Percentiles rank a stretch among this genome's conserved stretches.
Evolutionary conservation across 768 basidiomycete genomes (phyloP).

Genomic region (Xerocomus potaroensis): DNA sequence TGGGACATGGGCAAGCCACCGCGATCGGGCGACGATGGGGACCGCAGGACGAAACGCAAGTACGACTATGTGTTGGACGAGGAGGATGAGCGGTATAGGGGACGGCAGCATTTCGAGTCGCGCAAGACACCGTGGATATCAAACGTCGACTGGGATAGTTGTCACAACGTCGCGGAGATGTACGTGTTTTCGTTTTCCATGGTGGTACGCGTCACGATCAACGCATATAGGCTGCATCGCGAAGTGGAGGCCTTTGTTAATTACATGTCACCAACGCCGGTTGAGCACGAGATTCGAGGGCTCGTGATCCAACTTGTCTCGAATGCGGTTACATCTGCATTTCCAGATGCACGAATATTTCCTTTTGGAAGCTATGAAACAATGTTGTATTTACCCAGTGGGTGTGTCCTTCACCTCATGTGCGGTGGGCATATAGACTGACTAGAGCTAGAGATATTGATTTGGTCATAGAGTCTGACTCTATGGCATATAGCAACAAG

Average conservation of each 20-base stretch:
- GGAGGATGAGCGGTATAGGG: constrained; percentile 35
- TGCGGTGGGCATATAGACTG: constrained; percentile 7
- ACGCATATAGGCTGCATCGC: constrained; percentile 60
- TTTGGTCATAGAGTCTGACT: constrained; percentile 77
- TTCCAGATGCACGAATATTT: constrained; percentile 74
- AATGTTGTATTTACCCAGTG: constrained; percentile 86
- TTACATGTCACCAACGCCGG: constrained; percentile 83
- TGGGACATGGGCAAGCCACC: constrained; percentile 36
- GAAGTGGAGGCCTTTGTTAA: constrained; percentile 83
- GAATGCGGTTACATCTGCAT: constrained; percentile 55
- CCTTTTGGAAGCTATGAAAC: constrained; percentile 95
- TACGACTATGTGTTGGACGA: constrained; percentile 41
- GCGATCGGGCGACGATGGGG: constrained; percentile 21
- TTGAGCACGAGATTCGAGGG: constrained; percentile 82
- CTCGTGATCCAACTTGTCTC: constrained; percentile 69
- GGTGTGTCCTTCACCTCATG: constrained; percentile 48
- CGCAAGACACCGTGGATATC: constrained; percentile 67
- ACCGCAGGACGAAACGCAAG: constrained; percentile 40
- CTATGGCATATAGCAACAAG: constrained; percentile 70
- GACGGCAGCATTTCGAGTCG: constrained; percentile 49
- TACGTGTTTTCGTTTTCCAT: constrained; percentile 36
- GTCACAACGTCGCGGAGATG: constrained; percentile 82
- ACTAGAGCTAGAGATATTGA: constrained; percentile 77
- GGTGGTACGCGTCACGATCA: constrained; percentile 4
- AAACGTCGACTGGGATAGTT: constrained; percentile 65